Base-by-base conservation (phyloP, 1,284 basidiomycete species). In the Apiotrichum laibachii region DNA sequence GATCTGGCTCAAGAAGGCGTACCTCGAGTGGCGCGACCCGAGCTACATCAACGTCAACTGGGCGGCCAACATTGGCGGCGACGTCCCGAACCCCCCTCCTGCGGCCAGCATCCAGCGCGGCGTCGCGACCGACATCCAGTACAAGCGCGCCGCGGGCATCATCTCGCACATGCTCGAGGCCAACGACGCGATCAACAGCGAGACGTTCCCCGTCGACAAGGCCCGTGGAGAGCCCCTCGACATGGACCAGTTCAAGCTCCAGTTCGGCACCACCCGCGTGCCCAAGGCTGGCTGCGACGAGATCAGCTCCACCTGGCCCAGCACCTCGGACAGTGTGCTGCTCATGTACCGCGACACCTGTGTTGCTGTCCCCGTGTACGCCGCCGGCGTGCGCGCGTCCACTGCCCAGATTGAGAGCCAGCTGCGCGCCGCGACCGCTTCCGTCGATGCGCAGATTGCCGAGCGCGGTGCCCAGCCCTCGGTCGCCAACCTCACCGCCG, bases 191-290 rank as follows among this genome's bases (percentile, higher is more conserved):
- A 39, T 60, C 59, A 60, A 60, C 59, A 49, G 39, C 35, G 37
- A 56, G 50, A 60, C 50, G n/a, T 53, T 60, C 39, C 50, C 50
- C 11, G 47, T 52, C 40, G 59, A 60, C 59, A 40, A 45, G 50
- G 21, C 43, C 18, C 50, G 50, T 33, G 59, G 42, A n/a, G 22
- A 35, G 42, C 59, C 59, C 6, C 50, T 60, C 46, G 49, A 51
- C 55, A 60, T 60, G 59, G 55, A 56, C 47, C 59, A 60, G 59
- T 60, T 56, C 59, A 56, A 60, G 59, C 33, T 37, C 40, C 59
- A 60, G 59, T 60, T 60, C 37, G 54, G 54, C 55, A 60, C 59
- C 22, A 60, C 59, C 22, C 59, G 59, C 13, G 15, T 60, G n/a
- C 59, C 59, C 46, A 50, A 56, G 50, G 26, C 46, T 13, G 51